phyloP scores from a whole-genome alignment of 164 flowering plant species.

The Umbilicus rupestris region DNA sequence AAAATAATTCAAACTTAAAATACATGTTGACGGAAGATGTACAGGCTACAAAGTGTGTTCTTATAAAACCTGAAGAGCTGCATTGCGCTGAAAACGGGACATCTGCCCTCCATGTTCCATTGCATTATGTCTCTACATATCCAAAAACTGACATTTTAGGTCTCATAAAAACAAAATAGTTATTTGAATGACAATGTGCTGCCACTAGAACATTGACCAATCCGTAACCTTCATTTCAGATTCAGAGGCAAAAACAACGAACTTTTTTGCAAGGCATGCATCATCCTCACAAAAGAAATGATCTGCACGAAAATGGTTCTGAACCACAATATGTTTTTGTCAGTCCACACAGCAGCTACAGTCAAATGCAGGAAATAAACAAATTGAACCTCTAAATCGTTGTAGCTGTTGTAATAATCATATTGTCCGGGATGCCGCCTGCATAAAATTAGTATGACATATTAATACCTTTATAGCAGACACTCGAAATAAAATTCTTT shows the following conservation, averaged over 20 bases:
- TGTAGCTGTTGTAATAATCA: slow-evolving; percentile 80
- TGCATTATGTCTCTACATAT: slow-evolving; percentile 74
- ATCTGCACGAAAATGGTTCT: slow-evolving; percentile 78
- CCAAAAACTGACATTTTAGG: slow-evolving; percentile 9
- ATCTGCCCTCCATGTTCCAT: slow-evolving; percentile 82
- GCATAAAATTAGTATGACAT: slow-evolving; percentile 12
- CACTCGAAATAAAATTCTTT: background rate
- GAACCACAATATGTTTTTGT: slow-evolving; percentile 6
- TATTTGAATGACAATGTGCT: background rate
- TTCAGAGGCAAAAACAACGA: slow-evolving; percentile 71
- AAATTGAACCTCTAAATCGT: slow-evolving; percentile 66
- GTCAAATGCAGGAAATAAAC: background rate
- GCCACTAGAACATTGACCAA: background rate
- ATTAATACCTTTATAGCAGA: background rate
- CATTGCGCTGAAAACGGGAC: slow-evolving; percentile 86
- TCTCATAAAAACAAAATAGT: background rate
- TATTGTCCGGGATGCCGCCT: slow-evolving; percentile 90
- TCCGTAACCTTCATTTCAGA: slow-evolving; percentile 74
- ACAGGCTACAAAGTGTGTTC: background rate
- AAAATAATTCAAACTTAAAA: background rate
- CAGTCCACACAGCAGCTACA: background rate
- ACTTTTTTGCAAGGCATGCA: slow-evolving; percentile 77
- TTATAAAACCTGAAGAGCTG: slow-evolving; percentile 63
- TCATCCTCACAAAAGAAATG: slow-evolving; percentile 93
- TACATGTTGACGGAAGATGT: background rate